Base-by-base conservation (phyloP, 495 filamentous ascomycete species). In the Neurospora sp. region DNA sequence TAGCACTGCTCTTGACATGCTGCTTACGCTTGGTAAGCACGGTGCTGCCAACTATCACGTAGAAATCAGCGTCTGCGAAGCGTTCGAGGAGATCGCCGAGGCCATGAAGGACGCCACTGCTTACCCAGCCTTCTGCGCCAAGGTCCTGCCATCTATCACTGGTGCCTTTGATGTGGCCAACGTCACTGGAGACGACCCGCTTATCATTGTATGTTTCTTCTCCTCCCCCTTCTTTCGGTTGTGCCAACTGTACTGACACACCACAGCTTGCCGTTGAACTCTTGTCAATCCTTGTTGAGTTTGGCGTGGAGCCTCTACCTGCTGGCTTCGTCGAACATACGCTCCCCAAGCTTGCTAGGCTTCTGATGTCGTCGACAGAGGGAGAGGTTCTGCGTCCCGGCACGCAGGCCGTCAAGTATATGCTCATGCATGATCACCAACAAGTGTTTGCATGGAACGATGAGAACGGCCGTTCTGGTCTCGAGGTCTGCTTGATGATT, bases 41-140 rank as follows among this genome's bases (percentile, higher is more conserved):
- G 94, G 94, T 27, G 92, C 94, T 0, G 88, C 87, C 40, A 98
- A 96, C 82, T 95, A 93, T 85, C 93, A 97, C 79, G 84, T 97
- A 44, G 90, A 89, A 1, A 87, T 91, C 83, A 85, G 97, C 22
- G 91, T 97, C 18, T 91, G 88, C 72, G 96, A 98, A 80, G 89
- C 93, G 0, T 97, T 99, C 77, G 94, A 97, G 81, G 92, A 94
- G 44, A 89, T 97, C 73, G 90, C 91, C 0, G 48, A 73, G 44
- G 72, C 75, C 12, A 72, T 97, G 74, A 80, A 89, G 7, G 87
- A 90, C 16, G 82, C 86, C 22, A 88, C 90, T 20, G 82, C 88
- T 12, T 99, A 95, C 80, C 85, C 89, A 31, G 88, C 87, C n/a
- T 87, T 99, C 3, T 97, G 95, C 77, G 86, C 89, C 53, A 96